Evolutionary conservation across 768 basidiomycete genomes (phyloP), one percentile per base, ranked within the genome.

Genomic region (Lentinula edodes): DNA sequence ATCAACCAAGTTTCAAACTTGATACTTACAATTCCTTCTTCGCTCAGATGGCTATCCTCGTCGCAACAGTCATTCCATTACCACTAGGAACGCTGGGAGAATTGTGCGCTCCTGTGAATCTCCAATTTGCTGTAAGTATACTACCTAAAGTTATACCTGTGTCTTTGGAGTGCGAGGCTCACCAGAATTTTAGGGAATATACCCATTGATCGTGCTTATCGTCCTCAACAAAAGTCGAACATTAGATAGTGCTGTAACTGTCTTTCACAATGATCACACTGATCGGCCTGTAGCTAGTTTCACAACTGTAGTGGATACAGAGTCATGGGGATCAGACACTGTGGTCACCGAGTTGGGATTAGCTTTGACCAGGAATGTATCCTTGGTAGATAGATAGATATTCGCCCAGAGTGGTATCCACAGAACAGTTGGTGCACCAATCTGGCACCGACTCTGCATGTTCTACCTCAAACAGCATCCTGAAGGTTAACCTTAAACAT

Each of bases 11-110:
- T 43, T 10, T 32, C 20, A 3, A 38, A 9, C 53, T 39, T 13
- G 10, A 12, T 48, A 23, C n/a, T 46, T 9, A n/a, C 60, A 16
- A n/a, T 1, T 43, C 28, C 13, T 12, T 6, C 8, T n/a, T 6
- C 20, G 18, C 8, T 3, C 36, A 67, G 66, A 16, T 64, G 3
- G 48, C 55, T 9, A 54, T 46, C 1, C 52, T 67, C 16, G 8
- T 67, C 28, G 23, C 61, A 4, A 50, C 59, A 5, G 20, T 64
- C 5, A 60, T 65, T n/a, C 63, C 45, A 3, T 20, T 66, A 16
- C 63, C 64, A 2, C 5, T 15, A 5, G 66, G 63, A 1, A 65
- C 66, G 6, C 45, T 67, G 9, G 66, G 66, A 5, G 65, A 66
- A 43, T 23, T 67, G 10, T 67, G 61, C 43, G 58, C 54, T 6